phyloP scores from a whole-genome alignment of 2,329 filamentous ascomycete species.

The Diplodia mutila region DNA sequence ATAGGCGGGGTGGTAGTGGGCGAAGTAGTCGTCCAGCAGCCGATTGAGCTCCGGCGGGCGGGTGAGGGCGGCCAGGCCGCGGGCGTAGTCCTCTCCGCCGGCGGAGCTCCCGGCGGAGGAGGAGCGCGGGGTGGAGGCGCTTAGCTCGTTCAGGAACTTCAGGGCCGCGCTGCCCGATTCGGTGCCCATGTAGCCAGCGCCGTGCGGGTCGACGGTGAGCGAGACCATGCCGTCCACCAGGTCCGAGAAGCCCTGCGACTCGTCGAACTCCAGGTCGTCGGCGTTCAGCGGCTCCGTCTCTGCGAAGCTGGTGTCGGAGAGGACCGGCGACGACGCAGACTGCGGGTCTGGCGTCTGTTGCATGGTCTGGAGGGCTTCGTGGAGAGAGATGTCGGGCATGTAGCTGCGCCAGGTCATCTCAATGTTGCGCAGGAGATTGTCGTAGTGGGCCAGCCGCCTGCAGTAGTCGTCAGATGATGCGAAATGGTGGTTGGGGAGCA shows the following conservation, averaged over 20 bases:
- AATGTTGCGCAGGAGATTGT: background rate
- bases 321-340: background rate
- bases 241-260: slow-evolving; percentile 24
- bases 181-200: slow-evolving; percentile 54
- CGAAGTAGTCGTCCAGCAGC: slow-evolving; percentile 47
- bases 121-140: background rate
- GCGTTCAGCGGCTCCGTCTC: slow-evolving; percentile 16
- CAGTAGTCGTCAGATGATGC: background rate
- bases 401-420: background rate
- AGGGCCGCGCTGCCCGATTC: slow-evolving; percentile 52
- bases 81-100: background rate
- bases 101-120: background rate
- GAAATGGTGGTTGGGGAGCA: background rate
- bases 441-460: background rate
- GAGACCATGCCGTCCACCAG: slow-evolving; percentile 26
- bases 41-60: background rate
- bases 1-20: slow-evolving; percentile 51
- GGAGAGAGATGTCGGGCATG: background rate
- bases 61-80: background rate
- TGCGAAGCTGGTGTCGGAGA: background rate
- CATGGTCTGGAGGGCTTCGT: background rate
- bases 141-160: slow-evolving; percentile 30
- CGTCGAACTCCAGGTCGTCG: slow-evolving; percentile 26
- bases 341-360: too few species aligned
- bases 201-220: slow-evolving; percentile 14